phyloP scores from a whole-genome alignment of 2,329 filamentous ascomycete species.

The Ophiosphaerella korrae region DNA sequence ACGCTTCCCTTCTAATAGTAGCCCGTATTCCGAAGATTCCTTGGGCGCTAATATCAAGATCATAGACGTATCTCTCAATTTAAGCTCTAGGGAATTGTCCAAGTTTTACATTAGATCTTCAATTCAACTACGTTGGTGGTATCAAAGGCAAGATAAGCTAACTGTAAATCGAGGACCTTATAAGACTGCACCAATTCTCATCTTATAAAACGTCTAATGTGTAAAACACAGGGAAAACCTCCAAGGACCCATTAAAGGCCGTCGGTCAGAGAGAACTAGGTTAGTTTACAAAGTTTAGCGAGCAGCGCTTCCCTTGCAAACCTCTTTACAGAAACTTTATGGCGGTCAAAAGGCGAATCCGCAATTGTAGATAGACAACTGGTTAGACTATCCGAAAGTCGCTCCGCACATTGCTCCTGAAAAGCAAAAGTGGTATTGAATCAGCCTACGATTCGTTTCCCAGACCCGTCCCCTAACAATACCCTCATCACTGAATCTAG shows the following conservation, averaged over 20 bases:
- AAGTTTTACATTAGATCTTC: constrained; percentile 10
- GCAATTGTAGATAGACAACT: constrained; percentile 9
- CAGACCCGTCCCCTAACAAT: constrained; percentile 18
- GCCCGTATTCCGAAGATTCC: constrained; percentile 8
- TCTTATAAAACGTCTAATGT: constrained; percentile 4
- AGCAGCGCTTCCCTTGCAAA: constrained; percentile 11
- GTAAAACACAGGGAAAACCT: constrained; percentile 7
- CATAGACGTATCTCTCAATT: constrained; percentile 2
- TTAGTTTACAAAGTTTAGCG: constrained; percentile 13
- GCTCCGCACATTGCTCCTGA: constrained; percentile 16
- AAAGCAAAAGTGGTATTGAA: constrained; percentile 3
- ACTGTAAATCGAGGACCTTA: constrained; percentile 14
- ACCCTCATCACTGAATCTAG: constrained; percentile 15
- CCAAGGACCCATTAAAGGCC: constrained; percentile 8
- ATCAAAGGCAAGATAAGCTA: constrained; percentile 12
- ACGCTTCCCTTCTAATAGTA: constrained; percentile 9
- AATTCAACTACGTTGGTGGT: constrained; percentile 10
- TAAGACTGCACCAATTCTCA: constrained; percentile 8
- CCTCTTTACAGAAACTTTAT: constrained; percentile 16
- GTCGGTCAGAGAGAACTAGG: constrained; percentile 14
- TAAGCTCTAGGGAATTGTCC: constrained; percentile 1
- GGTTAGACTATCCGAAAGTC: constrained; percentile 12
- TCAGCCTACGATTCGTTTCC: constrained; percentile 14
- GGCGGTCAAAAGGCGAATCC: constrained; percentile 12
- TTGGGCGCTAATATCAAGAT: background rate